Conservation (phyloP, 1,139 yeast species). For the Torulaspora pretoriensis region DNA sequence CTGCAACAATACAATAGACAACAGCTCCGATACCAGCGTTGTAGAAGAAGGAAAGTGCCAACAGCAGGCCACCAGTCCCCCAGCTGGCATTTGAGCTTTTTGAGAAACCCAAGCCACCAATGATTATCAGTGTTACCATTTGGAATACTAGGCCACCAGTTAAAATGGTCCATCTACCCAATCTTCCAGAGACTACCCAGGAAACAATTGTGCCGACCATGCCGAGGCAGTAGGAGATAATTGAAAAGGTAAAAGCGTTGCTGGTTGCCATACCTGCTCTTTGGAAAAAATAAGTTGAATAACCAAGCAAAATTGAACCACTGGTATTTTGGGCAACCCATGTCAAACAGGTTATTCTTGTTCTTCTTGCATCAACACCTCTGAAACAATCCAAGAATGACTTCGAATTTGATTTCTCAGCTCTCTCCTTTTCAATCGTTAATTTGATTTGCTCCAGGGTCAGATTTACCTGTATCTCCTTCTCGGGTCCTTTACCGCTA, state of each 20-base stretch:
- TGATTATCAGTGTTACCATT: conserved; percentile 40
- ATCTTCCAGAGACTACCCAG: conserved; percentile 45
- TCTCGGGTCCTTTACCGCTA: conserved; percentile 10
- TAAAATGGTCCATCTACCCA: conserved; percentile 51
- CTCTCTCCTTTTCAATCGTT: conserved; percentile 36
- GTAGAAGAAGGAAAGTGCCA: conserved; percentile 48
- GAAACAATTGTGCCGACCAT: conserved; percentile 49
- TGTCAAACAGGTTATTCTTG: conserved; percentile 45
- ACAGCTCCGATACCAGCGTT: conserved; percentile 57
- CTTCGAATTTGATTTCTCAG: conserved; percentile 20
- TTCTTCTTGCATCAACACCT: conserved; percentile 48
- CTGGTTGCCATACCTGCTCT: conserved; percentile 37
- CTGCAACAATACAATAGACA: conserved; percentile 54
- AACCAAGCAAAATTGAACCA: conserved; percentile 49
- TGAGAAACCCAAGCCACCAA: conserved; percentile 43
- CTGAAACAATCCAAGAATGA: conserved; percentile 47
- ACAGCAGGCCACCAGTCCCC: conserved; percentile 49
- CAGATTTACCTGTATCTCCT: conserved; percentile 13
- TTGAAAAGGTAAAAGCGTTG: conserved; percentile 44
- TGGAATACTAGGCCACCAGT: conserved; percentile 43
- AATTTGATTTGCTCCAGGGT: conserved; percentile 26
- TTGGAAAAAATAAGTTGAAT: conserved; percentile 40
- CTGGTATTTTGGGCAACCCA: conserved; percentile 50
- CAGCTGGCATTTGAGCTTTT: conserved; percentile 33
- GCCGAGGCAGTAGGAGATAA: conserved; percentile 42